These are phyloP conservation scores for Helianthus tuberosus DNA, from an alignment of 129 eudicot genomes.

Conservation along the genomic window DNA sequence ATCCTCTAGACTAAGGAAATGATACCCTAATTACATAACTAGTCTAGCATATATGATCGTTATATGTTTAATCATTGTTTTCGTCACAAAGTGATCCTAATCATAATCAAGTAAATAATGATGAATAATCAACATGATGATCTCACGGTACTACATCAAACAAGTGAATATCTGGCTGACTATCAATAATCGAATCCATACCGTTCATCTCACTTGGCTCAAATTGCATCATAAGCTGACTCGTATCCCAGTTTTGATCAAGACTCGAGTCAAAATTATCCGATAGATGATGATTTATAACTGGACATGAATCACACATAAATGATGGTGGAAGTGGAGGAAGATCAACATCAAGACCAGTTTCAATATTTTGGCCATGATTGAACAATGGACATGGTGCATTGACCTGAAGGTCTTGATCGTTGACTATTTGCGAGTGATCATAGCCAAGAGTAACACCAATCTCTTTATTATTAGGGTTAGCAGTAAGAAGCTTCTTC, in stretches of 20 bases:
- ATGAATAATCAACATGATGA: neutral
- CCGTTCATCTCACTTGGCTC: conserved; percentile 12
- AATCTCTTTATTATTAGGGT: neutral
- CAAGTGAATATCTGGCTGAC: conserved; percentile 24
- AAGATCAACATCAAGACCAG: conserved; percentile 13
- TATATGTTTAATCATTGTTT: no score
- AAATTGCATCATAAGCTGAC: conserved; percentile 15
- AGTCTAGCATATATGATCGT: no score
- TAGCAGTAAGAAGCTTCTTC: conserved; percentile 39
- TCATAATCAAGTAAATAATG: neutral
- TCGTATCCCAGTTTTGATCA: conserved; percentile 20
- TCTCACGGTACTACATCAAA: conserved; percentile 9
- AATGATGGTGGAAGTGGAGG: conserved; percentile 35
- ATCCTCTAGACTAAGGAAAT: no score
- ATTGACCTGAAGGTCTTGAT: conserved; percentile 5
- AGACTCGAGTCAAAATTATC: conserved; percentile 11
- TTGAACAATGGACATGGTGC: neutral
- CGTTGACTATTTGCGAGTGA: neutral
- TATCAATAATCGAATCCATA: conserved; percentile 7
- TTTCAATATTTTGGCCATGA: no score
- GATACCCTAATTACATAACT: no score
- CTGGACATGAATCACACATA: neutral
- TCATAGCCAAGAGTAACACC: neutral
- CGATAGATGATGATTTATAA: neutral
- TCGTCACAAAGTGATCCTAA: no score